phyloP scores from a whole-genome alignment of 176 grass and related monocot genomes.

The Triticum urartu region DNA sequence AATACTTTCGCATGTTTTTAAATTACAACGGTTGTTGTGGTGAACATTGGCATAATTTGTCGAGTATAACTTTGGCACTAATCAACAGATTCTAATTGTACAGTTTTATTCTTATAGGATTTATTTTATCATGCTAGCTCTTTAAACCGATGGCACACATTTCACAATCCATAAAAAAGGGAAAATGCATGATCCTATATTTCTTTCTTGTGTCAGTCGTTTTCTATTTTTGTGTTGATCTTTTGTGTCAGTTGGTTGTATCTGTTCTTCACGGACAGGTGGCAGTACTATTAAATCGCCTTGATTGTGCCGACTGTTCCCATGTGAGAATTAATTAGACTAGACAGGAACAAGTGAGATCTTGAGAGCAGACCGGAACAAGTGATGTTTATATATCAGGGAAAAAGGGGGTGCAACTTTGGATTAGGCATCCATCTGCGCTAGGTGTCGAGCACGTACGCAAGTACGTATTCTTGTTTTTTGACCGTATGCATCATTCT shows the following conservation, averaged over 20 bases:
- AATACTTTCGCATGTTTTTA: too few relatives aligned
- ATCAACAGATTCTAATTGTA: too few relatives aligned
- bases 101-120: too few relatives aligned
- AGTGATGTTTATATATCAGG: too few relatives aligned
- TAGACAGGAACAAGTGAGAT: background rate
- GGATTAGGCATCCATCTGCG: background rate
- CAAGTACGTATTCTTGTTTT: background rate
- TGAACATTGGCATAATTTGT: too few relatives aligned
- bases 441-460: background rate
- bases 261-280: background rate
- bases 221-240: background rate
- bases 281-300: background rate
- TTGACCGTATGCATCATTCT: too few relatives aligned
- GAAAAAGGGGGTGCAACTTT: background rate
- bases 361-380: too few relatives aligned
- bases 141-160: background rate
- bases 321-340: background rate
- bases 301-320: background rate
- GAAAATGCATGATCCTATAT: background rate
- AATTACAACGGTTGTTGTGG: too few relatives aligned
- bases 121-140: background rate
- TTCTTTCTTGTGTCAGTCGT: background rate
- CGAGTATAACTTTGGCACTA: too few relatives aligned
- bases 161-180: background rate
- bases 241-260: background rate